These are phyloP conservation scores for Plectosphaerella sp. DNA, from an alignment of 2,329 filamentous ascomycete genomes.

Conservation along the genomic window DNA sequence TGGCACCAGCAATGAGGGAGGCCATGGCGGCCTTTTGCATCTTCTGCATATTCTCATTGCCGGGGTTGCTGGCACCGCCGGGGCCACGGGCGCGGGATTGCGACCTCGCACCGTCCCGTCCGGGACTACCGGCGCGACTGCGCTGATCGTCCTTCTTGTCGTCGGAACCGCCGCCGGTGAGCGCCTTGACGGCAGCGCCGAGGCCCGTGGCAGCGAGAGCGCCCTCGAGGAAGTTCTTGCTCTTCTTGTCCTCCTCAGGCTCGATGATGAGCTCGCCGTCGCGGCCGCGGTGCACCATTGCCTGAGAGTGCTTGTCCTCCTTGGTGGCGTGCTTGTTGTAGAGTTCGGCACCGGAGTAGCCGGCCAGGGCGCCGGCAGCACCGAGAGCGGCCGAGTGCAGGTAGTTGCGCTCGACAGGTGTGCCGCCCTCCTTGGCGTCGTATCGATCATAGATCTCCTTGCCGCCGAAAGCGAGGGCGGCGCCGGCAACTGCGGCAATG, in stretches of 20 bases:
- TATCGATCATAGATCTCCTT: constrained; percentile 64
- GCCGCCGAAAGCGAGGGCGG: constrained; percentile 58
- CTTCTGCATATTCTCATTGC: constrained; percentile 52
- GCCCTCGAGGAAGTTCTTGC: constrained; percentile 61
- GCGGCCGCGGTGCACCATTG: constrained; percentile 48
- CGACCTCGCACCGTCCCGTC: constrained; percentile 43
- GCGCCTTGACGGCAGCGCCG: constrained; percentile 56
- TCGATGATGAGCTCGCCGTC: constrained; percentile 49
- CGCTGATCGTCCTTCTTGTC: constrained; percentile 27
- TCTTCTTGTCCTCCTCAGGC: constrained; percentile 50
- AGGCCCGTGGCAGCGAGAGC: constrained; percentile 58
- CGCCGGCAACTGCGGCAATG: constrained; percentile 60
- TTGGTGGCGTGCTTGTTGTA: constrained; percentile 56
- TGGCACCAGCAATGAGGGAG: constrained; percentile 82
- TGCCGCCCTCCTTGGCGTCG: constrained; percentile 47
- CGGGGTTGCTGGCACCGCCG: constrained; percentile 32
- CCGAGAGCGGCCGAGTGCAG: constrained; percentile 57
- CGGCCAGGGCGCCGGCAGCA: constrained; percentile 59
- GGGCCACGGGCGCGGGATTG: constrained; percentile 42
- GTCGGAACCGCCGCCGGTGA: constrained; percentile 45
- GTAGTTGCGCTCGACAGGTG: constrained; percentile 51
- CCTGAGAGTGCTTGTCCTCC: constrained; percentile 45
- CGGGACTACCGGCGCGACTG: constrained; percentile 30
- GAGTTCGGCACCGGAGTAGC: constrained; percentile 58
- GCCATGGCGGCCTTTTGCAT: constrained; percentile 87